Conservation (phyloP, 768 basidiomycete genomes). For the Gymnopilus junonius region DNA sequence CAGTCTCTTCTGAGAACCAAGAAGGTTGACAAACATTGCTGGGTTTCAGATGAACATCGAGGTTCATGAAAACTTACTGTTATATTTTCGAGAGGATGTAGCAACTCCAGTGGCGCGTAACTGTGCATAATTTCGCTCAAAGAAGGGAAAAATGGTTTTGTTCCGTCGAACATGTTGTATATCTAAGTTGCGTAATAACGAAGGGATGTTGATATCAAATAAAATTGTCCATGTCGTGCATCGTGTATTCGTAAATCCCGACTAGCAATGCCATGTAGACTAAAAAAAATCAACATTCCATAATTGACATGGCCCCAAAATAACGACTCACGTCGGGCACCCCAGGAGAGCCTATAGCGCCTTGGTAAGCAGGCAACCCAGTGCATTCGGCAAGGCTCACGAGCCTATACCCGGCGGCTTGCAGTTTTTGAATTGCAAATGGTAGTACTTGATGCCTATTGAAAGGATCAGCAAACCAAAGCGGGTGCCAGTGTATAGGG, state of each 20-base stretch:
- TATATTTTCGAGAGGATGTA: no score
- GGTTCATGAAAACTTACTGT: no score
- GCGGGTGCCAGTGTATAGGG: not conserved
- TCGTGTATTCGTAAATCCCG: not conserved
- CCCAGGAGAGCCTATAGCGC: slow-evolving; percentile 26
- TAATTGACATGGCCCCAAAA: not conserved
- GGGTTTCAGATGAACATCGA: no score
- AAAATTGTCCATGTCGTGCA: no score
- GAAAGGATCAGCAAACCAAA: not conserved
- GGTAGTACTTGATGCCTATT: slow-evolving; percentile 40
- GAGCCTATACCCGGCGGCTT: slow-evolving; percentile 43
- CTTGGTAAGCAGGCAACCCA: slow-evolving; percentile 41
- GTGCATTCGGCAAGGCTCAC: slow-evolving; percentile 47
- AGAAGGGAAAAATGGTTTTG: not conserved
- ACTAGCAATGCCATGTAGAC: slow-evolving; percentile 34
- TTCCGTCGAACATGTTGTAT: not conserved
- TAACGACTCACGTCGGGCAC: slow-evolving; percentile 34
- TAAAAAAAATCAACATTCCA: slow-evolving; percentile 11
- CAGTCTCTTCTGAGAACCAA: no score
- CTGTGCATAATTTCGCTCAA: not conserved
- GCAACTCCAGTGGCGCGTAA: no score
- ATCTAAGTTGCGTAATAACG: not conserved
- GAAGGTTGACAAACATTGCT: no score
- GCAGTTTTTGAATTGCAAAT: slow-evolving; percentile 38
- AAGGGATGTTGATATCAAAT: not conserved